phyloP scores from a whole-genome alignment of 768 basidiomycete species.

The Pholiota conissans region DNA sequence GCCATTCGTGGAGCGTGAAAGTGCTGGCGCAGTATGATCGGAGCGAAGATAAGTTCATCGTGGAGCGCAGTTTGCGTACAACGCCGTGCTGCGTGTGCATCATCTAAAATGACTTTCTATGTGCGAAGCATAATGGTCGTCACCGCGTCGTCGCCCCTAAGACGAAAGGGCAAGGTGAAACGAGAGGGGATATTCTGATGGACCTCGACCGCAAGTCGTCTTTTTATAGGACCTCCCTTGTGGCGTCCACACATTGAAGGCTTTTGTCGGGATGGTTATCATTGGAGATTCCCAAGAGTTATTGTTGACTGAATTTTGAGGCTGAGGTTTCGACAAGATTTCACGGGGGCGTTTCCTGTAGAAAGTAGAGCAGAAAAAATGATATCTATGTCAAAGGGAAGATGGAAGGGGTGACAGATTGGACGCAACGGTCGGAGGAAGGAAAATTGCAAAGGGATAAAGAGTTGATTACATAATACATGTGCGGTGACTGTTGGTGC shows the following conservation, averaged over 20 bases:
- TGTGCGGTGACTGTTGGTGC: background rate
- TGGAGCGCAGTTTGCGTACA: background rate
- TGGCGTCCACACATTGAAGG: background rate
- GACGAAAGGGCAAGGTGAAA: no score
- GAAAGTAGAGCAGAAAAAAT: background rate
- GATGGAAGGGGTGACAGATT: background rate
- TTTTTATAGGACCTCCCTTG: background rate
- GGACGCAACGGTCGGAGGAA: background rate
- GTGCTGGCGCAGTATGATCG: background rate
- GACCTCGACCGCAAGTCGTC: background rate
- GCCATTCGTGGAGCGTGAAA: background rate
- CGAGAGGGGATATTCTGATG: background rate
- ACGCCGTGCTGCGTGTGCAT: no score
- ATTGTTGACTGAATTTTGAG: no score
- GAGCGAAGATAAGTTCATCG: background rate
- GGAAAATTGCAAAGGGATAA: background rate
- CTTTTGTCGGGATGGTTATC: background rate
- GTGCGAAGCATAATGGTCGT: background rate
- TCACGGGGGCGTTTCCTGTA: background rate
- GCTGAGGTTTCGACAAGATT: no score
- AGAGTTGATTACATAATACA: slow-evolving; percentile 4
- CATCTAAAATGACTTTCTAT: no score
- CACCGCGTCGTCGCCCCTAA: background rate
- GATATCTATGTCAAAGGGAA: background rate
- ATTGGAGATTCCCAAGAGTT: background rate